A percentile compares a stretch with the other conserved stretches of the same genome.
These are phyloP conservation scores for Plasmodium sp. DNA, from an alignment of 169 alveolate species.

Conservation along the genomic window DNA sequence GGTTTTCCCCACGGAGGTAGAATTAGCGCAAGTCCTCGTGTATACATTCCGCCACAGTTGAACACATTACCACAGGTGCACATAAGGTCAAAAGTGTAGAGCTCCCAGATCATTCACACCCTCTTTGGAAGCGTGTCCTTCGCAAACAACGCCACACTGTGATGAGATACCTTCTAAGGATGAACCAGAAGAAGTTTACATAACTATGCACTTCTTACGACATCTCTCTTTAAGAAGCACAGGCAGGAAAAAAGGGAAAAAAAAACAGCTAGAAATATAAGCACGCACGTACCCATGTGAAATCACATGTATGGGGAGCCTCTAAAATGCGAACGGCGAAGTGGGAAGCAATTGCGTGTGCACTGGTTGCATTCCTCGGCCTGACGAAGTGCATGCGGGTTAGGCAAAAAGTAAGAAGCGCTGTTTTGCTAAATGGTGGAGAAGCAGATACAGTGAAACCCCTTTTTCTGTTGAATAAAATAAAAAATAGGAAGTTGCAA, in stretches of 20 bases:
- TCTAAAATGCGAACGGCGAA: background rate
- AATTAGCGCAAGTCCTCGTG: background rate
- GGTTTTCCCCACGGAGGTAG: background rate
- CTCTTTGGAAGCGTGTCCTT: background rate
- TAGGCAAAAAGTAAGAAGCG: background rate
- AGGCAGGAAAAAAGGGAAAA: background rate
- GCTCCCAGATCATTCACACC: background rate
- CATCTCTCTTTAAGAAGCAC: background rate
- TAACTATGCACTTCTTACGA: background rate
- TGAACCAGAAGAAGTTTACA: background rate
- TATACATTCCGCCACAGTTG: background rate
- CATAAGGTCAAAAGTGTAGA: background rate
- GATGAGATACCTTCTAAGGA: background rate
- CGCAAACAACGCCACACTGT: background rate
- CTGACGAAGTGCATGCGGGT: conserved; percentile 8
- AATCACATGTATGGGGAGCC: background rate
- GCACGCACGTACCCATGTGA: background rate
- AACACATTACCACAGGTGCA: background rate
- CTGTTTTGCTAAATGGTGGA: background rate
- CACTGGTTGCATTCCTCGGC: background rate
- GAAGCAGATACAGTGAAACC: background rate
- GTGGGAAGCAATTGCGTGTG: background rate
- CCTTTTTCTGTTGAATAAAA: conserved; percentile 4
- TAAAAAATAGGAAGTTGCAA: background rate
- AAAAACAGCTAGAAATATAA: background rate